These are phyloP conservation scores for Chamaenerion angustifolium DNA, from an alignment of 345 rosid species.

Conservation along the genomic window DNA sequence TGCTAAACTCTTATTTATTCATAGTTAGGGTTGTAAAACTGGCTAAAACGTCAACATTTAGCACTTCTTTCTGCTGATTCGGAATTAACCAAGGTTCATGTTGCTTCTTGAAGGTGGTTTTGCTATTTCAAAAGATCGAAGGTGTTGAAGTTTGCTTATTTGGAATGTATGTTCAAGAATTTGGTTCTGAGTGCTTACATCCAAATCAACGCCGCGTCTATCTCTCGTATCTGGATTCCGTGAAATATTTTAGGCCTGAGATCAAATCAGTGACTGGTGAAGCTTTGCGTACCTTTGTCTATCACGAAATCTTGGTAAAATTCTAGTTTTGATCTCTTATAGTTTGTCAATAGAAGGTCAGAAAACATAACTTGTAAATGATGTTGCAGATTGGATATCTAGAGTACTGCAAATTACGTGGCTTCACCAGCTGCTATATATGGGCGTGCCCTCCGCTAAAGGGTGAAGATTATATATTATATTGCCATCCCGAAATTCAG, in stretches of 20 bases:
- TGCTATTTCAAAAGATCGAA: constrained; percentile 96
- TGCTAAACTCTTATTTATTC: neutral
- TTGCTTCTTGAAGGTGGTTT: constrained; percentile 54
- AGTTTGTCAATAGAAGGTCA: no score
- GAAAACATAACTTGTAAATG: no score
- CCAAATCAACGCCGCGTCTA: constrained; percentile 99
- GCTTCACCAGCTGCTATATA: constrained; percentile 97
- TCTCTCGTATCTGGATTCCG: constrained; percentile 95
- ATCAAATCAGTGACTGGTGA: constrained; percentile 81
- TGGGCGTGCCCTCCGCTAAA: constrained; percentile 99
- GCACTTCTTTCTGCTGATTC: neutral
- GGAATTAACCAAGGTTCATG: neutral
- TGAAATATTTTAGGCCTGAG: constrained; percentile 95
- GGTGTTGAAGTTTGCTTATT: constrained; percentile 98
- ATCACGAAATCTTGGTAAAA: constrained; percentile 91
- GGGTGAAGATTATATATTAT: constrained; percentile 96
- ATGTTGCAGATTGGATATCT: constrained; percentile 83
- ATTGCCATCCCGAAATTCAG: constrained; percentile 99
- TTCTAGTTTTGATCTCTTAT: constrained; percentile 1
- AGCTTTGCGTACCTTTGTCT: constrained; percentile 94
- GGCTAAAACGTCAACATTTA: neutral
- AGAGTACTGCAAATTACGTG: constrained; percentile 93
- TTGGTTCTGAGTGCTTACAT: constrained; percentile 77
- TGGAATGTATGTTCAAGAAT: constrained; percentile 99
- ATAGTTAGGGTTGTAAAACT: neutral